Evolutionary conservation across 1,284 basidiomycete genomes (phyloP).

Genomic region (Uromyces viciae-fabae): DNA sequence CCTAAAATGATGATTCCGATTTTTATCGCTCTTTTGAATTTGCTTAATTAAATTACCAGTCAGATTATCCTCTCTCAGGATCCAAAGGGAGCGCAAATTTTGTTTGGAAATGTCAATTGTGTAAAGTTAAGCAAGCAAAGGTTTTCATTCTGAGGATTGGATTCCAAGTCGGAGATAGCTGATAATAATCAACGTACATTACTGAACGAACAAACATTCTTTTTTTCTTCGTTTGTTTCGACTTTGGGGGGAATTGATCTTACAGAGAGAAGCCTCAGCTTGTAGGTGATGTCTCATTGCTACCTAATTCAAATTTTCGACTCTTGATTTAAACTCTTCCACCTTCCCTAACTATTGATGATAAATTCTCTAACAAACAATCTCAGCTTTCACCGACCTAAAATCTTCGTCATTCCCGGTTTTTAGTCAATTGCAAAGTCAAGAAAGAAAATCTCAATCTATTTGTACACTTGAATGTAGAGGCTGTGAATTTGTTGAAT

Average conservation of each 20-base stretch:
- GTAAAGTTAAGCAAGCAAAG: background rate
- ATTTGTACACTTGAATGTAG: conserved; percentile 36
- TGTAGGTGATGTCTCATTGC: background rate
- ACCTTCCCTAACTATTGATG: background rate
- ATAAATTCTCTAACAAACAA: background rate
- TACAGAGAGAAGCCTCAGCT: conserved; percentile 41
- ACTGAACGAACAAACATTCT: background rate
- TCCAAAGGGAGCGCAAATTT: conserved; percentile 33
- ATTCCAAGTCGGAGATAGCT: background rate
- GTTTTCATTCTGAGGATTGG: background rate
- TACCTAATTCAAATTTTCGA: background rate
- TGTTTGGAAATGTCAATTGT: conserved; percentile 36
- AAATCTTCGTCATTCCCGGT: background rate
- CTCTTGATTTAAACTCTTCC: background rate
- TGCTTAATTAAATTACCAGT: background rate
- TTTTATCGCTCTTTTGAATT: background rate
- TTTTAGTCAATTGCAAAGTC: conserved; percentile 2
- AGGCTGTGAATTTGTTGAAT: conserved; percentile 42
- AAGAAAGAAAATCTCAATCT: background rate
- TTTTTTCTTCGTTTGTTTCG: background rate
- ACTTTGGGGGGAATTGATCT: background rate
- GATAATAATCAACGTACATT: too few species aligned
- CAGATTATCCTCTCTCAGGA: conserved; percentile 27
- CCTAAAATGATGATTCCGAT: too few species aligned
- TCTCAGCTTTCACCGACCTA: conserved; percentile 13